Evolutionary conservation across 306 rosid species (phyloP), one percentile per base, ranked within the genome.

Genomic region (Cyclanthera cordifolia): DNA sequence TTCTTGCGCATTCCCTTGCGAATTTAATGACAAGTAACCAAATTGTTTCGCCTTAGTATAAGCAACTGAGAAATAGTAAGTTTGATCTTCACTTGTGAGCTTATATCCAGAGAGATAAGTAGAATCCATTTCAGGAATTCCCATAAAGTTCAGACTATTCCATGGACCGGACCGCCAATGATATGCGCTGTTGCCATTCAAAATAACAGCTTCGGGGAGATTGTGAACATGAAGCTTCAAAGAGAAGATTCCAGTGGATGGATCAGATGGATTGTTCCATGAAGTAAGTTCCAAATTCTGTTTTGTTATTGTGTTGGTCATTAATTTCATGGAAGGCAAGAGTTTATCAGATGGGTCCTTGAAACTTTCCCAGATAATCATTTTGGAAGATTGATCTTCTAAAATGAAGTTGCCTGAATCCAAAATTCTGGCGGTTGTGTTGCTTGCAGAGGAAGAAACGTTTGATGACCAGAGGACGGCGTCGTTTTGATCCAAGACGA

Each of bases 121-220:
- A 12, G 82, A 67, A 21, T 16, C 1, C 86, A 82, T 74, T 2
- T 72, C 56, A 3, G 80, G 84, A 15, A 80, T 30, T 0, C 86
- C 86, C 0, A 82, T 64, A 41, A 82, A 79, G 3, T 48, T 23
- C 21, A 59, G 57, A 50, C 82, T 70, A 30, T 79, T 82, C 86
- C 86, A 82, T 15, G 86, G 84, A 46, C 84, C 86, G 8, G 76
- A 74, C 30, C 84, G 67, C 80, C 80, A 82, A 49, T 63, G 61
- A 53, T 67, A 72, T 0, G 76, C 61, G 2, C 17, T 51, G 39
- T 21, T 15, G 4, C 27, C 9, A 53, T 77, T 71, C 87, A 76
- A 80, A 12, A 80, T 46, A 3, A 77, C 73, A 8, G 69, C 67
- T 64, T 64, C 69, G 11, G 69, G 69, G 0, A 64, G 1, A 5